These are phyloP conservation scores for Pharus latifolius DNA, from an alignment of 176 grass and related monocot genomes.

Conservation along the genomic window DNA sequence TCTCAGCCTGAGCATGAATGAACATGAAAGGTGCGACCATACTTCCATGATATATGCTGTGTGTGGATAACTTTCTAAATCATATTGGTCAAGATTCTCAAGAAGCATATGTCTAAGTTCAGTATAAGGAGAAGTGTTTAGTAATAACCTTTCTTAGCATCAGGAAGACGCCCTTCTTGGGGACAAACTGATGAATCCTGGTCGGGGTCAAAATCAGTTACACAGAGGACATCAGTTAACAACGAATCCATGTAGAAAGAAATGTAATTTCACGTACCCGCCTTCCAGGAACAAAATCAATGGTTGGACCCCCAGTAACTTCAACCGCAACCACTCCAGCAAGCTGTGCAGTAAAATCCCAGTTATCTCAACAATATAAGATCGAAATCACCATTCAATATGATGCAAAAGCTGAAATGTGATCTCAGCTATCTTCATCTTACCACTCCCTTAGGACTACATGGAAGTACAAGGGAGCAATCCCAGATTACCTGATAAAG, in stretches of 20 bases:
- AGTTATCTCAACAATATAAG: slow-evolving; percentile 6
- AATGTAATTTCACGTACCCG: slow-evolving; percentile 28
- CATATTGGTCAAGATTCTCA: background rate
- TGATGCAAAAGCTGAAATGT: background rate
- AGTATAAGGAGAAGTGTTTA: background rate
- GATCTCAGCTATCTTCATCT: background rate
- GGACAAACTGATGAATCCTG: slow-evolving; percentile 94
- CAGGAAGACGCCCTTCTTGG: slow-evolving; percentile 73
- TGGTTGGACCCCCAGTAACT: slow-evolving; percentile 79
- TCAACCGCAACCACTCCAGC: slow-evolving; percentile 94
- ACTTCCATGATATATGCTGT: background rate
- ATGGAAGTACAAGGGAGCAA: background rate
- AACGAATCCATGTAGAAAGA: background rate
- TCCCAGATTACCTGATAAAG: slow-evolving; percentile 77
- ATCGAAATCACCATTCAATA: background rate
- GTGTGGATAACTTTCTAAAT: background rate
- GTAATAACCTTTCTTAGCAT: slow-evolving; percentile 81
- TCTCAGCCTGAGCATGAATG: background rate
- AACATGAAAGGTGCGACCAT: background rate
- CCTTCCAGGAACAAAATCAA: slow-evolving; percentile 87
- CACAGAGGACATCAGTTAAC: background rate
- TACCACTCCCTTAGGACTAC: background rate
- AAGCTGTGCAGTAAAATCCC: slow-evolving; percentile 49
- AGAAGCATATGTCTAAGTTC: background rate
- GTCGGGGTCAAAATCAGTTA: slow-evolving; percentile 19